These are phyloP conservation scores for Lagenidium giganteum DNA, from an alignment of 352 stramenopile genomes.

Conservation along the genomic window DNA sequence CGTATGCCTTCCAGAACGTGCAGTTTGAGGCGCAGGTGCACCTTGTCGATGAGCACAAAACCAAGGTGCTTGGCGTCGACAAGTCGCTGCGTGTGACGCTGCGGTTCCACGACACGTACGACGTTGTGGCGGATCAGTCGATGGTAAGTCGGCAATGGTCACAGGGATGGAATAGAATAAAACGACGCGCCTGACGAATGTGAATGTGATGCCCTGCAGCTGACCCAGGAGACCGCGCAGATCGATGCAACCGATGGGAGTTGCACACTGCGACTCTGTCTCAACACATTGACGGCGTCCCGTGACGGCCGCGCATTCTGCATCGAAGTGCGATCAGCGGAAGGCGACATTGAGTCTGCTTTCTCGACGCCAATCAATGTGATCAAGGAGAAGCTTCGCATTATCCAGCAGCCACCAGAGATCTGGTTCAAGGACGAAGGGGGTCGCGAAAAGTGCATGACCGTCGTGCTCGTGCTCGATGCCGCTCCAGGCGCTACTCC, in stretches of 20 bases:
- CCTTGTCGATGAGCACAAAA: conserved; percentile 57
- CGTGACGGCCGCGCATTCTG: conserved; percentile 64
- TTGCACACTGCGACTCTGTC: no score
- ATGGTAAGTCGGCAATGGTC: conserved; percentile 28
- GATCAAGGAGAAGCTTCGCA: conserved; percentile 73
- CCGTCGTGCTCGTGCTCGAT: conserved; percentile 77
- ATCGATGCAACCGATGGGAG: no score
- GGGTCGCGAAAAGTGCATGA: conserved; percentile 93
- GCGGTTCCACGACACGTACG: conserved; percentile 74
- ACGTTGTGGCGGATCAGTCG: conserved; percentile 59
- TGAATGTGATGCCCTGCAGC: no score
- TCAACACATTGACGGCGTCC: conserved; percentile 47
- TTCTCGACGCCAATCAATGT: conserved; percentile 60
- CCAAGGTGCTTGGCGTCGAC: conserved; percentile 38
- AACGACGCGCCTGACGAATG: no score
- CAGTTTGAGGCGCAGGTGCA: conserved; percentile 51
- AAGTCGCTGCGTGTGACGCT: conserved; percentile 49
- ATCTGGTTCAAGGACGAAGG: conserved; percentile 98
- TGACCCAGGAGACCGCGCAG: no score
- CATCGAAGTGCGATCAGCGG: conserved; percentile 46
- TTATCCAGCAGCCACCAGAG: conserved; percentile 77
- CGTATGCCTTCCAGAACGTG: conserved; percentile 62
- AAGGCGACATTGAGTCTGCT: conserved; percentile 52
- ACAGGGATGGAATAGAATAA: no score
- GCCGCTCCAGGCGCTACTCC: conserved; percentile 58